phyloP scores from a whole-genome alignment of 768 basidiomycete genomes.

The Pholiota molesta region DNA sequence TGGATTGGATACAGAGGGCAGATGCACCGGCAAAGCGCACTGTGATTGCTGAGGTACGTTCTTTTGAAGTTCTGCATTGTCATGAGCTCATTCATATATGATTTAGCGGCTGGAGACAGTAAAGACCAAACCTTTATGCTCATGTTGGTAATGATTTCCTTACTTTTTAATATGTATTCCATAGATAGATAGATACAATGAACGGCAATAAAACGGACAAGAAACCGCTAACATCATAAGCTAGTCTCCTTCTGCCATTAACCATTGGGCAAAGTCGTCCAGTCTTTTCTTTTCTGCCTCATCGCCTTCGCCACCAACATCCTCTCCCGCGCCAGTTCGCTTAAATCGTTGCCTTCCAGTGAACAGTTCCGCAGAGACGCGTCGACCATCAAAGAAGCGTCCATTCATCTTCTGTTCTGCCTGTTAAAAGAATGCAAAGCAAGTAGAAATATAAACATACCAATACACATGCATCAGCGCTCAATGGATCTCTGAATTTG shows the following conservation, averaged over 20 bases:
- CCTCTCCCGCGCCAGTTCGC: slow-evolving; percentile 72
- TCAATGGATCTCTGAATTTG: slow-evolving; percentile 91
- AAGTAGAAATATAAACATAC: slow-evolving; percentile 38
- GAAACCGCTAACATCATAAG: neutral
- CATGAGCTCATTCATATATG: neutral
- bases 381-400: slow-evolving; percentile 84
- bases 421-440: slow-evolving; percentile 1
- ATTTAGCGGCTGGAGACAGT: slow-evolving; percentile 74
- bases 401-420: slow-evolving; percentile 86
- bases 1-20: slow-evolving; percentile 50
- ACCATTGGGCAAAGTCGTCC: slow-evolving; percentile 88
- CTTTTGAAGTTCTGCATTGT: neutral
- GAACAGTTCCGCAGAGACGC: slow-evolving; percentile 81
- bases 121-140: slow-evolving; percentile 67
- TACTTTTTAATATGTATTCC: slow-evolving; percentile 15
- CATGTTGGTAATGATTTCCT: slow-evolving; percentile 58
- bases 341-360: slow-evolving; percentile 81
- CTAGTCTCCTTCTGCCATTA: slow-evolving; percentile 79
- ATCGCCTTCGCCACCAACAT: slow-evolving; percentile 61
- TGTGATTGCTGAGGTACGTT: slow-evolving; percentile 73
- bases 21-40: slow-evolving; percentile 51
- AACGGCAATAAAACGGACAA: slow-evolving; percentile 20
- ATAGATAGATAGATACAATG: slow-evolving; percentile 23
- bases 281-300: slow-evolving; percentile 83
- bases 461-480: slow-evolving; percentile 90